phyloP scores from a whole-genome alignment of 768 basidiomycete species.

The Mycena latifolia region DNA sequence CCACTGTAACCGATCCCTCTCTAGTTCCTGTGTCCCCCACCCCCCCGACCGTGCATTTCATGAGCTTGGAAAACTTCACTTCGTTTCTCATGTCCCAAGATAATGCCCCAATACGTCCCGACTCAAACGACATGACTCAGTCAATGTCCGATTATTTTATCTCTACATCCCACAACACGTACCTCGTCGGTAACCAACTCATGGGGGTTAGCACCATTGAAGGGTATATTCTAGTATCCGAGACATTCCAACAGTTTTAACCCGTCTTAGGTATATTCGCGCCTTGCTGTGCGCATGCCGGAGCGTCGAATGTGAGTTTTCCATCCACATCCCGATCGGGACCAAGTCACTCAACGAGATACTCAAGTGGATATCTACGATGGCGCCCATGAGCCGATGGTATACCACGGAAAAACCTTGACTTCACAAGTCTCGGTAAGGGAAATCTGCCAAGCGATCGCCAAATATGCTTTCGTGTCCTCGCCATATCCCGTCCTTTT shows the following conservation, averaged over 20 bases:
- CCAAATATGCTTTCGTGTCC: slow-evolving; percentile 93
- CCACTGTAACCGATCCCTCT: neutral
- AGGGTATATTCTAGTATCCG: slow-evolving; percentile 47
- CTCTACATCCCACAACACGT: slow-evolving; percentile 94
- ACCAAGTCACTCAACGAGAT: slow-evolving; percentile 15
- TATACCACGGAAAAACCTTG: slow-evolving; percentile 93
- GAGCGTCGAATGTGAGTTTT: slow-evolving; percentile 88
- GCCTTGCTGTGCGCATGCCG: slow-evolving; percentile 91
- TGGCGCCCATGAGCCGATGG: slow-evolving; percentile 85
- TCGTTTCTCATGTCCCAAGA: slow-evolving; percentile 74
- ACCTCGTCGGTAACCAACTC: slow-evolving; percentile 88
- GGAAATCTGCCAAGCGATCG: slow-evolving; percentile 88
- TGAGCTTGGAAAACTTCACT: slow-evolving; percentile 66
- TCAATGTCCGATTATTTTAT: slow-evolving; percentile 83
- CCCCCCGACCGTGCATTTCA: slow-evolving; percentile 33
- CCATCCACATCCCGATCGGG: neutral
- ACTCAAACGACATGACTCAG: slow-evolving; percentile 73
- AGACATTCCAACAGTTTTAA: neutral
- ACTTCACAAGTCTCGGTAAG: slow-evolving; percentile 88
- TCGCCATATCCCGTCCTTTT: slow-evolving; percentile 97
- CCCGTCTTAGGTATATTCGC: slow-evolving; percentile 74
- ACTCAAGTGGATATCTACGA: slow-evolving; percentile 90
- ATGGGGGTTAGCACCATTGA: slow-evolving; percentile 92
- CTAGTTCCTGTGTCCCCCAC: slow-evolving; percentile 7
- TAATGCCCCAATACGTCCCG: slow-evolving; percentile 51